Percentiles rank a stretch among this genome's conserved stretches.
These are phyloP conservation scores for Candida andamanensis DNA, from an alignment of 805 yeast genomes.

Conservation along the genomic window DNA sequence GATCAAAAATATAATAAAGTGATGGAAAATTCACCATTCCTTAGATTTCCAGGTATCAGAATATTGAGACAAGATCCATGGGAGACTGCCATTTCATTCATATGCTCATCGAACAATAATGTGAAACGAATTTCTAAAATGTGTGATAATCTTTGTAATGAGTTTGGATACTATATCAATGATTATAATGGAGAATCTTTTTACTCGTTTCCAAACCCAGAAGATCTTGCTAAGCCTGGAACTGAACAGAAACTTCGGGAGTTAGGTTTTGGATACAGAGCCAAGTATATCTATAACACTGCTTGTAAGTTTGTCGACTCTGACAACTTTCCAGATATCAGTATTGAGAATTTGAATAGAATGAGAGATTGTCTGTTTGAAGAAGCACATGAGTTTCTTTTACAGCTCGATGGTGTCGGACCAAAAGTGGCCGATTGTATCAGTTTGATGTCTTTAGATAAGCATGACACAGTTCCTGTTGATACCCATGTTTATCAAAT, in stretches of 20 bases:
- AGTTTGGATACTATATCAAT: conserved; percentile 61
- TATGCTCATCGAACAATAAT: conserved; percentile 94
- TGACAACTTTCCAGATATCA: conserved; percentile 30
- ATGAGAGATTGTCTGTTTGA: conserved; percentile 45
- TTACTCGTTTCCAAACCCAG: conserved; percentile 73
- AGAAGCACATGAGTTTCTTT: conserved; percentile 53
- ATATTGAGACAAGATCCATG: conserved; percentile 93
- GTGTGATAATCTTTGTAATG: conserved; percentile 73
- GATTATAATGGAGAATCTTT: conserved; percentile 50
- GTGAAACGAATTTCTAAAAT: conserved; percentile 88
- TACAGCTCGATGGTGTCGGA: conserved; percentile 81
- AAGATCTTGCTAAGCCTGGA: conserved; percentile 31
- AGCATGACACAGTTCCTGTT: conserved; percentile 85
- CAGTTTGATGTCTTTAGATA: conserved; percentile 82
- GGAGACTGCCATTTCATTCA: conserved; percentile 88
- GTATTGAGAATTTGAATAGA: conserved; percentile 30
- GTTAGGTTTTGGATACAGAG: conserved; percentile 84
- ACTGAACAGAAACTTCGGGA: conserved; percentile 42
- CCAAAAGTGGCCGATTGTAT: conserved; percentile 98
- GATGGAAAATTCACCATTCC: conserved; percentile 28
- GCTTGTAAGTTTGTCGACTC: conserved; percentile 49
- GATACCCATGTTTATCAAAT: conserved; percentile 94
- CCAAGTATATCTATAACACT: conserved; percentile 78
- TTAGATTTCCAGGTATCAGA: conserved; percentile 61
- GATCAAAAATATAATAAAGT: conserved; percentile 45